Conservation (phyloP, 345 rosid species). For the Fremontodendron californicum region DNA sequence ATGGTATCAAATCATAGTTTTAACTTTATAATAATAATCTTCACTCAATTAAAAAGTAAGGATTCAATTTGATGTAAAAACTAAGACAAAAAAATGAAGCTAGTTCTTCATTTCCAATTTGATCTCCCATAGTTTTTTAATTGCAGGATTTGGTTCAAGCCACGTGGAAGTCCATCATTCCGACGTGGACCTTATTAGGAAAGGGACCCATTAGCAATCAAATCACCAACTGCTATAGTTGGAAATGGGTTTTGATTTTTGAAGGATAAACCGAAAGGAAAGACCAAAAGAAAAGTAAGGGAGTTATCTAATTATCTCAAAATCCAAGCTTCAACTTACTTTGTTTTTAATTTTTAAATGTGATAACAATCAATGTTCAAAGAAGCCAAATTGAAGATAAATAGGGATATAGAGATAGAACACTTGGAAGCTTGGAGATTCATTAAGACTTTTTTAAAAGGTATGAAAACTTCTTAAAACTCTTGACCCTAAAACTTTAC, state of each 20-base stretch:
- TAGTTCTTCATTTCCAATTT: neutral
- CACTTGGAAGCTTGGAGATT: neutral
- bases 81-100: neutral
- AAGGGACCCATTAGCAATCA: constrained; percentile 13
- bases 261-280: constrained; percentile 1
- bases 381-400: neutral
- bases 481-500: too few species aligned
- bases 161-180: constrained; percentile 28
- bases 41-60: neutral
- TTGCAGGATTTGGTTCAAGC: constrained; percentile 8
- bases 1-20: constrained; percentile 6
- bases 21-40: neutral
- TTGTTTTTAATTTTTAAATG: neutral
- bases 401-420: neutral
- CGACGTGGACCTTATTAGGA: constrained; percentile 29
- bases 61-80: neutral
- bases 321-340: neutral
- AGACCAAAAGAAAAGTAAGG: neutral
- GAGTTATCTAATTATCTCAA: neutral
- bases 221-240: constrained; percentile 24
- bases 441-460: neutral
- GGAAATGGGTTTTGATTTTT: too few species aligned
- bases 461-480: neutral
- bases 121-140: neutral
- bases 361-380: neutral